A percentile compares a stretch with the other conserved stretches of the same genome.
Evolutionary conservation across 371 early-diverging fungal genomes (phyloP).

Genomic region (Apophysomyces trapeziformis): DNA sequence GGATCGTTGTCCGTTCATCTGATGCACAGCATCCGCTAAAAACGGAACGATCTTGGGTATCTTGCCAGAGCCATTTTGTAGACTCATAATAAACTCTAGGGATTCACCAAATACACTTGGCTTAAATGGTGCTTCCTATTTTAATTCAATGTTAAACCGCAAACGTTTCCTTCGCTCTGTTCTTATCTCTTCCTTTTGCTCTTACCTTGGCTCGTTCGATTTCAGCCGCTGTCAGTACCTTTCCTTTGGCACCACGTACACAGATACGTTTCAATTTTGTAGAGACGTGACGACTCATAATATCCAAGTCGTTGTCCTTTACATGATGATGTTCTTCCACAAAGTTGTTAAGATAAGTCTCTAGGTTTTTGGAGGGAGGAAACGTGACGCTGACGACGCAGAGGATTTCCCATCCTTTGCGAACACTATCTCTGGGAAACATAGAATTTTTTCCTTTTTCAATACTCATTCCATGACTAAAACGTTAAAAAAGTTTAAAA

Average conservation of each 20-base stretch:
- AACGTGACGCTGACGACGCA: constrained; percentile 83
- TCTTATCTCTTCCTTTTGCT: constrained; percentile 3
- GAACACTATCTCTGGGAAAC: constrained; percentile 60
- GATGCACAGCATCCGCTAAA: constrained; percentile 74
- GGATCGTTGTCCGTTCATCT: constrained; percentile 76
- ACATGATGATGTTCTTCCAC: constrained; percentile 65
- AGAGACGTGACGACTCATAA: constrained; percentile 66
- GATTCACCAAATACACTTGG: constrained; percentile 93
- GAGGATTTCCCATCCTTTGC: constrained; percentile 89
- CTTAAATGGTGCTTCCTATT: constrained; percentile 81
- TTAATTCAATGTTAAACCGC: not conserved
- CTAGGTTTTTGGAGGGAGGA: constrained; percentile 90
- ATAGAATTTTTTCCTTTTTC: not conserved
- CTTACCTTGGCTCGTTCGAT: constrained; percentile 77
- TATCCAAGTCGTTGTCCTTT: constrained; percentile 53
- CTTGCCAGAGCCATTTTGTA: constrained; percentile 48
- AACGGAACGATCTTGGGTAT: constrained; percentile 88
- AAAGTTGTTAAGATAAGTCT: constrained; percentile 82
- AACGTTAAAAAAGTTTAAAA: constrained; percentile 3
- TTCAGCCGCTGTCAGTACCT: constrained; percentile 75
- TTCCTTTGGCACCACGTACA: constrained; percentile 80
- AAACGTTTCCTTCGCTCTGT: not conserved
- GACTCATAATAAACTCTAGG: constrained; percentile 81
- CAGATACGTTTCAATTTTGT: constrained; percentile 75
- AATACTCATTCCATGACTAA: too few relatives aligned